Evolutionary conservation across 768 basidiomycete species (phyloP).

Genomic region (Leccinum subgranulosum): DNA sequence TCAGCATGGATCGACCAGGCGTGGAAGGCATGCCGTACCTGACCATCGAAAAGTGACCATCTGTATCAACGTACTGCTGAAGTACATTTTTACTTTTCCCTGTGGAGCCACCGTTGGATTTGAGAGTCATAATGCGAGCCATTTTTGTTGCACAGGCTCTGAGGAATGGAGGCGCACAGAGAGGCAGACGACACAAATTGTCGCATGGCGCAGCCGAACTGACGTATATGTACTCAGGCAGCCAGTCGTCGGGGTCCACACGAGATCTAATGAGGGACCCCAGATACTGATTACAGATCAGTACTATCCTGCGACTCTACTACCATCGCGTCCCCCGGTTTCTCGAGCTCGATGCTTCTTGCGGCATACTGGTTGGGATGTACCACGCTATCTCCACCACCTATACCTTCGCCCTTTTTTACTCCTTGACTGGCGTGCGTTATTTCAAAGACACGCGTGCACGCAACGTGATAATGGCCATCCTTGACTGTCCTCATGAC

Average conservation of each 20-base stretch:
- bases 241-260: slow-evolving; percentile 14
- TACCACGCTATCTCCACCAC: slow-evolving; percentile 80
- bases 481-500: slow-evolving; percentile 76
- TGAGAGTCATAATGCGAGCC: slow-evolving; percentile 30
- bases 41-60: slow-evolving; percentile 97
- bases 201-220: slow-evolving; percentile 5
- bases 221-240: slow-evolving; percentile 3
- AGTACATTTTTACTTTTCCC: slow-evolving; percentile 39
- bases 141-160: slow-evolving; percentile 13
- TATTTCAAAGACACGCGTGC: slow-evolving; percentile 94
- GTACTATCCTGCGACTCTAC: slow-evolving; percentile 25
- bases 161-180: background rate
- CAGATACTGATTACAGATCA: slow-evolving; percentile 16
- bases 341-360: slow-evolving; percentile 66
- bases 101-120: slow-evolving; percentile 16
- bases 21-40: slow-evolving; percentile 50
- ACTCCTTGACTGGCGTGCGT: slow-evolving; percentile 73
- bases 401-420: slow-evolving; percentile 87
- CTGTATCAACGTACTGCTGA: slow-evolving; percentile 82
- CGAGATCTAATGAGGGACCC: slow-evolving; percentile 8
- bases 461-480: slow-evolving; percentile 90
- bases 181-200: slow-evolving; percentile 32
- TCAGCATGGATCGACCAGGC: slow-evolving; percentile 16
- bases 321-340: slow-evolving; percentile 44
- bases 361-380: slow-evolving; percentile 92